Evolutionary conservation across 1,139 yeast species (phyloP).

Genomic region (Nadsonia commutata): DNA sequence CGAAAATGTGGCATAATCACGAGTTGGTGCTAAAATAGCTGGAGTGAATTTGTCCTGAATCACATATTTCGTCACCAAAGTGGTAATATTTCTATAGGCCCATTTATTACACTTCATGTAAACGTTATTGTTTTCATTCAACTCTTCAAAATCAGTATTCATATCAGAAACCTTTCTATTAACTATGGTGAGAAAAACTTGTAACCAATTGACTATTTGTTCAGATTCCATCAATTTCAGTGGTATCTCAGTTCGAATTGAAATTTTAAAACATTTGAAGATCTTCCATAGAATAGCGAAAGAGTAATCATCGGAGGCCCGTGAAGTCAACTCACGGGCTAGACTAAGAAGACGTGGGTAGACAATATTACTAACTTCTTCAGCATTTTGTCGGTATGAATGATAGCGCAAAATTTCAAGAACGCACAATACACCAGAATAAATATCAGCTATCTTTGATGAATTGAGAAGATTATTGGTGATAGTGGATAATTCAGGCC

Average conservation of each 20-base stretch:
- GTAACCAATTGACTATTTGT: not conserved
- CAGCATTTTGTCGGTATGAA: not conserved
- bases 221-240: not conserved
- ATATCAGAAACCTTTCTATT: not conserved
- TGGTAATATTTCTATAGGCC: not conserved
- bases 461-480: conserved; percentile 44
- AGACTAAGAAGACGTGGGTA: not conserved
- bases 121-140: not conserved
- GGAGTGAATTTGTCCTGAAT: not conserved
- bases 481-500: conserved; percentile 53
- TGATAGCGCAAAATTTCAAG: conserved; percentile 30
- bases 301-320: not conserved
- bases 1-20: conserved; percentile 22
- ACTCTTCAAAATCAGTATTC: not conserved
- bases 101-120: not conserved
- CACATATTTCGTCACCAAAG: not conserved
- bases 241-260: not conserved
- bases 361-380: not conserved
- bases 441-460: conserved; percentile 42
- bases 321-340: not conserved
- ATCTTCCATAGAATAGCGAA: not conserved
- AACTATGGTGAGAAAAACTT: not conserved
- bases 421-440: conserved; percentile 65
- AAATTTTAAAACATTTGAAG: not conserved
- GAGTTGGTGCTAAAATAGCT: not conserved